Evolutionary conservation across 768 basidiomycete genomes (phyloP).

Genomic region (Naganishia kalamii): DNA sequence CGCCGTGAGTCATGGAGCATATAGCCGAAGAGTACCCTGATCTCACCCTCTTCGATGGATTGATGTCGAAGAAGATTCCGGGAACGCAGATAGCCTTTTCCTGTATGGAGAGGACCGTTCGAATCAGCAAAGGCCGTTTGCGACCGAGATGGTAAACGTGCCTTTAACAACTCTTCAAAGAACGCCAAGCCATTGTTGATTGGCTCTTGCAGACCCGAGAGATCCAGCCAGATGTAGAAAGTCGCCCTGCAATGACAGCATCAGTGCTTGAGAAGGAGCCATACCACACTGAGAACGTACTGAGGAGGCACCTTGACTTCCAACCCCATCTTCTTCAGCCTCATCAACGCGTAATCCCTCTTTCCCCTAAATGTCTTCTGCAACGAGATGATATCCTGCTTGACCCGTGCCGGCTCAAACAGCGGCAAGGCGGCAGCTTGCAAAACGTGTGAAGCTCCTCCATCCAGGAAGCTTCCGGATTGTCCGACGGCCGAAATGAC

Average conservation of each 20-base stretch:
- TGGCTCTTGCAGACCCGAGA: slow-evolving; percentile 69
- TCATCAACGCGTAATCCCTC: slow-evolving; percentile 76
- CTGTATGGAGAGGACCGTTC: background rate
- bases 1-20: background rate
- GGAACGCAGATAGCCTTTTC: slow-evolving; percentile 72
- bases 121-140: background rate
- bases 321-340: slow-evolving; percentile 71
- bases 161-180: slow-evolving; percentile 85
- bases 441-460: slow-evolving; percentile 88
- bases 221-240: slow-evolving; percentile 91
- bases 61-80: slow-evolving; percentile 66
- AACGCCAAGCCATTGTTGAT: slow-evolving; percentile 86
- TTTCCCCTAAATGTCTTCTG: slow-evolving; percentile 87
- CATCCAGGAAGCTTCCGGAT: slow-evolving; percentile 87
- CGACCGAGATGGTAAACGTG: slow-evolving; percentile 44
- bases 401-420: slow-evolving; percentile 64
- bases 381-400: slow-evolving; percentile 69
- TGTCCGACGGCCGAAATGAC: slow-evolving; percentile 85
- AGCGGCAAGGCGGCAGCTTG: slow-evolving; percentile 84
- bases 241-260: slow-evolving; percentile 53
- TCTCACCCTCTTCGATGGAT: slow-evolving; percentile 53
- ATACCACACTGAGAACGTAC: background rate
- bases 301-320: slow-evolving; percentile 54
- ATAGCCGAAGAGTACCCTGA: background rate
- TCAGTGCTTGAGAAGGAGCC: background rate